Evolutionary conservation across 257 asterid species (phyloP).

Genomic region (Solanum sitiens): DNA sequence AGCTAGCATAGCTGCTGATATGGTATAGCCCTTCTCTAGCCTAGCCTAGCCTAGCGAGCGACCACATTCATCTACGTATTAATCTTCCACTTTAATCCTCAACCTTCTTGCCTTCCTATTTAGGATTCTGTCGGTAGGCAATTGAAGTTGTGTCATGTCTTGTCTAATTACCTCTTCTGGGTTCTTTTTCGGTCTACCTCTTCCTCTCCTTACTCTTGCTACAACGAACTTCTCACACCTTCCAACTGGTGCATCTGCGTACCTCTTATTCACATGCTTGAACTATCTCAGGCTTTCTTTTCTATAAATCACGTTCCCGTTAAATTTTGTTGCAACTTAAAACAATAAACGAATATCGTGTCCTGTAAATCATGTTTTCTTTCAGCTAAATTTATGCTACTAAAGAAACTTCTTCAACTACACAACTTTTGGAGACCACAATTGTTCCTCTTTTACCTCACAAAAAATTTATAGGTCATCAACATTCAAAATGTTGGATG

Average conservation of each 20-base stretch:
- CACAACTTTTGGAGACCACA: background rate
- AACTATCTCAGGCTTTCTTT: background rate
- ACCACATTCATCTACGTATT: background rate
- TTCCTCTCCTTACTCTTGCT: background rate
- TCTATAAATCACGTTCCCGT: background rate
- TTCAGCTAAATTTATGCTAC: background rate
- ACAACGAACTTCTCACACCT: background rate
- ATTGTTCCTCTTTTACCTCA: background rate
- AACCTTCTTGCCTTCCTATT: background rate
- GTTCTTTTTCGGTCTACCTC: background rate
- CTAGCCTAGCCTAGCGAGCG: background rate
- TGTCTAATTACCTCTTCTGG: background rate
- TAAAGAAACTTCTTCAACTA: background rate
- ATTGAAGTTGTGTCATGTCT: background rate
- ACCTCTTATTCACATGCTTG: background rate
- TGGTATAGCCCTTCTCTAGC: background rate
- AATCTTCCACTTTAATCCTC: background rate
- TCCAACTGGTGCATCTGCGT: background rate
- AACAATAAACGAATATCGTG: background rate
- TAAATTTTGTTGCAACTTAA: background rate
- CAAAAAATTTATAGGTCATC: background rate
- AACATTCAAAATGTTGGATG: background rate
- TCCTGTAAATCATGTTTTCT: background rate
- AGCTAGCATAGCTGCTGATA: background rate
- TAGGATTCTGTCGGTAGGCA: background rate